Percentiles rank a stretch among this genome's conserved stretches.
Conservation (phyloP, 108 stramenopile genomes). For the Nitzschia sp. region DNA sequence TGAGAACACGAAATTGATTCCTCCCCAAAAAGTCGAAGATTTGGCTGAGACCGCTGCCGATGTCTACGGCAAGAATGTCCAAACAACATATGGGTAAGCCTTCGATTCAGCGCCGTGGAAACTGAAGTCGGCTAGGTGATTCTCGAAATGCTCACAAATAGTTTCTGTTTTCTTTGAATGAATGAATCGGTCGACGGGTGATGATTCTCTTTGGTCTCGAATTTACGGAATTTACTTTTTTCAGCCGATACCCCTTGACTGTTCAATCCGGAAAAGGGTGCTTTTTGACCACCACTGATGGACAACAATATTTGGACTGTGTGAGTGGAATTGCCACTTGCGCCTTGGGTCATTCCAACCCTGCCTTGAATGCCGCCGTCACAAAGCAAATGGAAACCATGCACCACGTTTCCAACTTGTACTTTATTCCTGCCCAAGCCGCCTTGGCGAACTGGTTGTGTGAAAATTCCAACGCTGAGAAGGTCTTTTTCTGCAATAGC, state of each 20-base stretch:
- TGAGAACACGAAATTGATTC: constrained; percentile 19
- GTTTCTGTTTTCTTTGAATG: too few species aligned
- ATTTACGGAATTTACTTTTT: neutral
- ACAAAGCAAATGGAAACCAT: constrained; percentile 80
- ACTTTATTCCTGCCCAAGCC: constrained; percentile 90
- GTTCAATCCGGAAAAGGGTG: constrained; percentile 81
- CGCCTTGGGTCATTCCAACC: constrained; percentile 91
- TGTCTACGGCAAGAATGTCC: constrained; percentile 69
- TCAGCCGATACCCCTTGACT: constrained; percentile 82
- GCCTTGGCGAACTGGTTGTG: constrained; percentile 92
- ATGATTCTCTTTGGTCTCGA: neutral
- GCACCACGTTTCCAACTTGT: constrained; percentile 94
- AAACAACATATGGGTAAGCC: constrained; percentile 84
- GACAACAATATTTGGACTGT: constrained; percentile 91
- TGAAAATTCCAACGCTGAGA: constrained; percentile 86
- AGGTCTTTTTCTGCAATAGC: constrained; percentile 98
- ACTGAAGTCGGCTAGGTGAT: too few species aligned
- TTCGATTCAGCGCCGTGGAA: neutral
- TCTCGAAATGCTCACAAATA: too few species aligned
- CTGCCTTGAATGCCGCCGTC: constrained; percentile 76
- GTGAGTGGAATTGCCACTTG: constrained; percentile 97
- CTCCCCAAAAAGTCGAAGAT: constrained; percentile 27
- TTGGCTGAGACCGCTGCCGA: constrained; percentile 17
- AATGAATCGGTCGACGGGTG: neutral
- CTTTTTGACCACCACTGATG: constrained; percentile 77